Conservation (phyloP, 129 eudicot species). For the Centaurea solstitialis region DNA sequence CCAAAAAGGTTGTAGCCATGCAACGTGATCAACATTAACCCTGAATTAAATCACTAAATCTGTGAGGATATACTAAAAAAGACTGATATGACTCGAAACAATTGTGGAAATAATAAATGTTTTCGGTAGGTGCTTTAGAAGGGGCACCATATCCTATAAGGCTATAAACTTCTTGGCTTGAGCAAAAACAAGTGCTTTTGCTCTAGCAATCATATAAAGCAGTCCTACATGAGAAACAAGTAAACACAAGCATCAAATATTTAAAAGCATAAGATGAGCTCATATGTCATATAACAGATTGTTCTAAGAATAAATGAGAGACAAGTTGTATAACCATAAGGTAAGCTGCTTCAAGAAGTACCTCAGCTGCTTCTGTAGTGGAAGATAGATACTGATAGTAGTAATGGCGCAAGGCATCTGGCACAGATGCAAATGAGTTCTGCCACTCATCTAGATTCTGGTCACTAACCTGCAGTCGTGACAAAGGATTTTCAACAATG, state of each 20-base stretch:
- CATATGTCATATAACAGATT: neutral
- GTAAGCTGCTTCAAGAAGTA: constrained; percentile 37
- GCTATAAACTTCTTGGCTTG: neutral
- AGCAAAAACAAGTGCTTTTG: neutral
- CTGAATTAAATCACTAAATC: neutral
- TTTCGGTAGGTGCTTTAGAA: neutral
- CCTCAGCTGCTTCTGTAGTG: constrained; percentile 97
- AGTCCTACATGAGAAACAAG: neutral
- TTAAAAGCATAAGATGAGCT: neutral
- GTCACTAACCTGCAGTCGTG: constrained; percentile 68
- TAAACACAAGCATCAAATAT: neutral
- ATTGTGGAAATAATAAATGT: neutral
- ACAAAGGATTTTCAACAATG: constrained; percentile 13
- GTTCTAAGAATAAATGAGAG: neutral
- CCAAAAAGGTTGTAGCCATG: neutral
- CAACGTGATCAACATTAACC: neutral
- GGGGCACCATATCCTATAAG: neutral
- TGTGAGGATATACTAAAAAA: neutral
- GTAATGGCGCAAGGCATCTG: constrained; percentile 97
- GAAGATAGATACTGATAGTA: constrained; percentile 94
- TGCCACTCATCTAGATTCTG: constrained; percentile 90
- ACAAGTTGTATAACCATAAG: constrained; percentile 23
- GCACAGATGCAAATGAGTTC: constrained; percentile 87
- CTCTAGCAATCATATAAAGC: neutral
- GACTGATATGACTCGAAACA: neutral